Evolutionary conservation across 257 asterid species (phyloP), one percentile per base, ranked within the genome.

Genomic region (Pogostemon cablin): DNA sequence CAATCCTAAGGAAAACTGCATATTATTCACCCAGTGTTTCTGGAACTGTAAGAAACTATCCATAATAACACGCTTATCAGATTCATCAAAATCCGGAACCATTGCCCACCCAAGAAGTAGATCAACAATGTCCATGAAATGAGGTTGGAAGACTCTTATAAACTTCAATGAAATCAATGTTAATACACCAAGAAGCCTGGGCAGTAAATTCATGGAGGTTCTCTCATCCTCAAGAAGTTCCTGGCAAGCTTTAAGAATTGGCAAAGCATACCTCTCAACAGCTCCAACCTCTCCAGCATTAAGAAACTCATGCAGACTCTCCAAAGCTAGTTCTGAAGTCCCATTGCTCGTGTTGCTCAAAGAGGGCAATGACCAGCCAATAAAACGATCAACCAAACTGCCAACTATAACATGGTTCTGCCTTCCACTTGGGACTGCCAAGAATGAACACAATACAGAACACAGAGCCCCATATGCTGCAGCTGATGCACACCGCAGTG

Each of bases 181-280:
- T 78, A 95, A 72, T 44, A 89, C 83, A 67, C 85, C 84, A 65
- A 95, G 98, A 81, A 95, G 87, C 74, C 85, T 86, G 49, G 81
- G 90, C 68, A 95, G 76, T 78, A 89, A 81, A 78, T 71, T 88
- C 89, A 89, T 65, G 76, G 99, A 86, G 80, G 96, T 95, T 78
- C 96, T 89, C 83, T 91, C 99, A 44, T 95, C 99, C 79, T 95
- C 99, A 47, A 95, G 97, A 85, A 95, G 91, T 79, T 91, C 98
- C 79, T 91, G 96, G 81, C 98, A 95, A 65, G 98, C 89, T 81
- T 89, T 95, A 75, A 95, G 96, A 79, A 95, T 86, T 62, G 98
- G 92, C 82, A 89, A 77, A 48, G 96, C 96, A 86, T 86, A 91
- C 75, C 96, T 86, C 87, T 95, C 99, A 68, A 87, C 83, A 67